These are phyloP conservation scores for Cryptococcus hybrid DNA, from an alignment of 1,284 basidiomycete species.

Conservation along the genomic window DNA sequence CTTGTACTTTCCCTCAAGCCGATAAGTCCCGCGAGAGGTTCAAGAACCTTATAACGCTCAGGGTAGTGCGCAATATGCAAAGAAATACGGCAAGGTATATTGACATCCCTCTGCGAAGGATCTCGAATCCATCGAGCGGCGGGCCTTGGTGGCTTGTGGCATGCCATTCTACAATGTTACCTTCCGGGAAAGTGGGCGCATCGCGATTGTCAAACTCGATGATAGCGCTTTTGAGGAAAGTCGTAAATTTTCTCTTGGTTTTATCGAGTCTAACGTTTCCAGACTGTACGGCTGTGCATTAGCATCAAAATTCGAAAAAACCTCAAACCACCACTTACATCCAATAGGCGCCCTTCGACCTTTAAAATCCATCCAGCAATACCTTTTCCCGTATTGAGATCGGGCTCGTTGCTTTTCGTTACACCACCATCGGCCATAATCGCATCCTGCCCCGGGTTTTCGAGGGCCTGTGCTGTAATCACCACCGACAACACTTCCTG, in stretches of 20 bases:
- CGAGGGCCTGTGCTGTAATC: neutral
- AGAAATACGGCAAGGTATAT: constrained; percentile 73
- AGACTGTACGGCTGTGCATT: constrained; percentile 19
- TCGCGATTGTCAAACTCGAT: constrained; percentile 82
- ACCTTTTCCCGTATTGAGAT: constrained; percentile 65
- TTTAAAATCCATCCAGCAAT: constrained; percentile 88
- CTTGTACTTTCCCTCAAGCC: constrained; percentile 86
- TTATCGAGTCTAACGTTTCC: constrained; percentile 68
- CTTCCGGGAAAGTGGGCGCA: constrained; percentile 72
- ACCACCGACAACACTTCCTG: neutral
- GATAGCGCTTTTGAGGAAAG: constrained; percentile 77
- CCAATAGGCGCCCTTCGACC: constrained; percentile 81
- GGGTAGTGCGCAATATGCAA: constrained; percentile 83
- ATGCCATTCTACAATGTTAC: constrained; percentile 51
- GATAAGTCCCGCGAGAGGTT: constrained; percentile 73
- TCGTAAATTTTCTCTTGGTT: constrained; percentile 70
- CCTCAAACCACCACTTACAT: constrained; percentile 38
- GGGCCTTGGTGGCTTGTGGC: constrained; percentile 64
- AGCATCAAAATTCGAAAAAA: neutral
- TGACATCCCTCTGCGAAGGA: constrained; percentile 78
- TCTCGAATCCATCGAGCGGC: constrained; percentile 78
- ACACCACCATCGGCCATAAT: constrained; percentile 11
- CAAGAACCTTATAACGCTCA: constrained; percentile 76
- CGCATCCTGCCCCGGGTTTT: neutral
- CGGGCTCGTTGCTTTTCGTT: constrained; percentile 24